Conservation (phyloP, 2,329 filamentous ascomycete genomes). For the Zasmidium citrigriseum region DNA sequence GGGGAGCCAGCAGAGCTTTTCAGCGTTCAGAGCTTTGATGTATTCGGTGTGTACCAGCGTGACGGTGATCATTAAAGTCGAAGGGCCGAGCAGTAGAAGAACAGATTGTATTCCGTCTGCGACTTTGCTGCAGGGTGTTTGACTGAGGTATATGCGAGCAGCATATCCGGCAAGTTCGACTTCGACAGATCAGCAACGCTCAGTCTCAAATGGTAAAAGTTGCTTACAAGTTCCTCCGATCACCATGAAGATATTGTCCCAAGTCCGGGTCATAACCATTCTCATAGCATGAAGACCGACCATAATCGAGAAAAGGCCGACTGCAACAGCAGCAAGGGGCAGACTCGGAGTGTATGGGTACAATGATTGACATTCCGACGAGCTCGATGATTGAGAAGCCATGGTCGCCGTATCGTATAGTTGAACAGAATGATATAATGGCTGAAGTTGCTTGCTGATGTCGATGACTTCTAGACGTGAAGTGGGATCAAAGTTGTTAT, state of each 20-base stretch:
- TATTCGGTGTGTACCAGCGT: slow-evolving; percentile 1
- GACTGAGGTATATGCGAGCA: slow-evolving; percentile 1
- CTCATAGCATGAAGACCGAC: not conserved
- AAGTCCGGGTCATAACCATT: slow-evolving; percentile 4
- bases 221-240: slow-evolving; percentile 9
- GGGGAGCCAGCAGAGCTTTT: slow-evolving; percentile 5
- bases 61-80: slow-evolving; percentile 13
- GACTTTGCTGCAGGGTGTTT: slow-evolving; percentile 5
- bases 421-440: too few species aligned
- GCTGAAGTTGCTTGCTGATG: too few species aligned
- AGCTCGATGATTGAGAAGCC: not conserved
- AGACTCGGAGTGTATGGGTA: slow-evolving; percentile 6
- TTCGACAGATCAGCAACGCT: not conserved
- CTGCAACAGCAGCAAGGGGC: slow-evolving; percentile 6
- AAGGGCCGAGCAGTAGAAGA: slow-evolving; percentile 11
- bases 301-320: slow-evolving; percentile 6
- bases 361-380: not conserved
- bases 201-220: not conserved
- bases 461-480: too few species aligned
- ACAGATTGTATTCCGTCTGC: slow-evolving; percentile 7
- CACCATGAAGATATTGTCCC: slow-evolving; percentile 12
- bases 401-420: too few species aligned
- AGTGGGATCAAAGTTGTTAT: too few species aligned
- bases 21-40: slow-evolving; percentile 6
- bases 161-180: slow-evolving; percentile 7